Base-by-base conservation (phyloP, 2,329 filamentous ascomycete genomes). In the Macroventuria anomochaeta region DNA sequence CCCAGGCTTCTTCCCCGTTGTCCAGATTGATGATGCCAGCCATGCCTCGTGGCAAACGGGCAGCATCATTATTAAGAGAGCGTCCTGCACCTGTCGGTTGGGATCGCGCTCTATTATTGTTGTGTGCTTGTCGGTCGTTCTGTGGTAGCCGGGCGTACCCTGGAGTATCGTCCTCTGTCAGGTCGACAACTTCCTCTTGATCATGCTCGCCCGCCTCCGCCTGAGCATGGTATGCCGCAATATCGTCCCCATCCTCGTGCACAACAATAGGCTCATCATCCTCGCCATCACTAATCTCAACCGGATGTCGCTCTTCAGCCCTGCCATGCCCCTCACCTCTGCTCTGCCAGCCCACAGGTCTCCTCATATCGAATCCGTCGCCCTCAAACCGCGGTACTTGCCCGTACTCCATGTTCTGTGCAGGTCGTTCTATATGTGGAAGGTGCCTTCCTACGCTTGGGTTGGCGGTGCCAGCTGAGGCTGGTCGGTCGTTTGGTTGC, bases 321-420 rank as follows among this genome's bases (percentile, higher is more conserved):
- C 44, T 21, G 23, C 15, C 34, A 13, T 32, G 15, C 28, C 32
- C 33, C 18, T 44, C 44, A 34, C 33, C 51, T 44, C 34, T 43
- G 5, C 11, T n/a, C n/a, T 40, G 53, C 72, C 76, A 71, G 13
- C 77, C 75, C 13, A 76, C 70, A 1, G 84, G 84, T 55, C 81
- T 75, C 53, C 83, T 75, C 57, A 77, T 82, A 58, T 86, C 84
- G 37, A 79, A 73, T 3, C 83, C 83, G 72, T 85, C 81, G n/a
- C 83, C 80, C 12, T 75, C 67, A 58, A 71, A 81, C 57, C 77
- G 73, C 23, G 21, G 37, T 12, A 28, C 10, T 26, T 37, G 39
- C 12, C 20, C 34, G 12, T 39, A 29, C 6, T 73, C 68, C 61
- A 73, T 74, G 57, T 69, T 21, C 18, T 33, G 44, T 3, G 40